A percentile compares a stretch with the other conserved stretches of the same genome.
Evolutionary conservation across 495 filamentous ascomycete genomes (phyloP).

Genomic region (Aspergillus heteromorphus): DNA sequence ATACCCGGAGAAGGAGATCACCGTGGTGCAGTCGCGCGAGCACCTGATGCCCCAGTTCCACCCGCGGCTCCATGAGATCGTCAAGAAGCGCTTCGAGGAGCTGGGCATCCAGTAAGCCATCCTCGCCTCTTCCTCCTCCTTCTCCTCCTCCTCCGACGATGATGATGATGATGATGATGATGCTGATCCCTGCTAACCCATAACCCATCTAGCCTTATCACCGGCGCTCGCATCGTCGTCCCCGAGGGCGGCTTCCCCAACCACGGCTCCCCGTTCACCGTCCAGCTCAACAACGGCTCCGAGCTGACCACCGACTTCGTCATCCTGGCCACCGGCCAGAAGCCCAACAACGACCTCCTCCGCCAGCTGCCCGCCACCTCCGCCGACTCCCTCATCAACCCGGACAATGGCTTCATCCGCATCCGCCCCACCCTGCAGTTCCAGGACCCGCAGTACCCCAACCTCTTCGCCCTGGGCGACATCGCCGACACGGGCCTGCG

Average conservation of each 20-base stretch:
- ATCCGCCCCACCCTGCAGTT: constrained; percentile 55
- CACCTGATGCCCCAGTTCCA: constrained; percentile 52
- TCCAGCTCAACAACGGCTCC: constrained; percentile 32
- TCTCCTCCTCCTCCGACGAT: no score
- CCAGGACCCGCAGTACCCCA: constrained; percentile 35
- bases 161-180: no score
- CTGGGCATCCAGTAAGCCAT: constrained; percentile 26
- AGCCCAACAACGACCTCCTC: constrained; percentile 49
- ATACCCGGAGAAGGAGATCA: constrained; percentile 53
- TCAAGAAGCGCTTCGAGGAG: constrained; percentile 37
- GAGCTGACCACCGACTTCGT: constrained; percentile 32
- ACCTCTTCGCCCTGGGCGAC: constrained; percentile 57
- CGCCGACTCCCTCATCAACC: constrained; percentile 37
- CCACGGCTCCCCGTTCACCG: constrained; percentile 22
- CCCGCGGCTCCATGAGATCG: constrained; percentile 39
- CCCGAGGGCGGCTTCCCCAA: constrained; percentile 27
- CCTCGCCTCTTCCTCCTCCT: no score
- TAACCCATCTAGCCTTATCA: constrained; percentile 23
- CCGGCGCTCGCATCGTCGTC: constrained; percentile 29
- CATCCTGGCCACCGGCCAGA: constrained; percentile 54
- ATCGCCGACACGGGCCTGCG: constrained; percentile 54
- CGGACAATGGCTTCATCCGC: constrained; percentile 44
- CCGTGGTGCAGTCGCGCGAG: constrained; percentile 51
- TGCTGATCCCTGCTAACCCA: no score
- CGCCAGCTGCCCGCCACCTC: constrained; percentile 31